A percentile compares a stretch with the other conserved stretches of the same genome.
Conservation (phyloP, 148 eudicot species). For the Dysphania ambrosioides region DNA sequence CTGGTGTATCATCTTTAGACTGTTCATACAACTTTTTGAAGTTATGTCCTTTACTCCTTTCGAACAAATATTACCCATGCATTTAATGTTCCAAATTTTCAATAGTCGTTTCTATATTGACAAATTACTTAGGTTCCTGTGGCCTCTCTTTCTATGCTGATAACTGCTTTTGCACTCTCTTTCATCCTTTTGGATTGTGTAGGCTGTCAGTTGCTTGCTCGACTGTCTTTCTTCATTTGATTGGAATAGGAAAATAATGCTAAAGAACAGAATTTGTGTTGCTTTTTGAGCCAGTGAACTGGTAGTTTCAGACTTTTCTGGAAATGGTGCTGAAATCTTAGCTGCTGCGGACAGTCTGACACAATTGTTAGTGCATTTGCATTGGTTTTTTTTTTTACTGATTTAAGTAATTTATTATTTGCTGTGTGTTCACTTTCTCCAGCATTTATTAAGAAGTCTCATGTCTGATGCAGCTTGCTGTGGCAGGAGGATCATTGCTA, state of each 20-base stretch:
- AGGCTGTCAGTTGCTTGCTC: background rate
- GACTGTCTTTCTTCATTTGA: background rate
- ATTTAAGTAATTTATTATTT: too few relatives aligned
- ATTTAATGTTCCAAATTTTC: too few relatives aligned
- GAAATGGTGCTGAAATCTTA: constrained; percentile 87
- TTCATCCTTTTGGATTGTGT: background rate
- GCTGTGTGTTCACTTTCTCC: too few relatives aligned
- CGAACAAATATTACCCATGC: too few relatives aligned
- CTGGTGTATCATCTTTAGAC: too few relatives aligned
- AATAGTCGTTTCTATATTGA: too few relatives aligned
- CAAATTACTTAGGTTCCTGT: too few relatives aligned
- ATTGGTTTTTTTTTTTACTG: background rate
- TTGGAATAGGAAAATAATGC: background rate
- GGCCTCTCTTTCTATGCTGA: too few relatives aligned
- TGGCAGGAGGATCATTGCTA: constrained; percentile 83
- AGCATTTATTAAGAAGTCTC: background rate
- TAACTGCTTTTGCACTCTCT: too few relatives aligned
- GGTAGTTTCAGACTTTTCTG: constrained; percentile 90
- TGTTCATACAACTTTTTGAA: too few relatives aligned
- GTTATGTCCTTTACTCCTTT: too few relatives aligned
- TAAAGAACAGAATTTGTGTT: constrained; percentile 8
- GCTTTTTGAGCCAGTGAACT: constrained; percentile 60
- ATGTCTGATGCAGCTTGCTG: constrained; percentile 89
- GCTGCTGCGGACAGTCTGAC: constrained; percentile 79
- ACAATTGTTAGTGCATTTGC: constrained; percentile 76